Base-by-base conservation (phyloP, 2,329 filamentous ascomycete species). In the Aspergillus brasiliensis region DNA sequence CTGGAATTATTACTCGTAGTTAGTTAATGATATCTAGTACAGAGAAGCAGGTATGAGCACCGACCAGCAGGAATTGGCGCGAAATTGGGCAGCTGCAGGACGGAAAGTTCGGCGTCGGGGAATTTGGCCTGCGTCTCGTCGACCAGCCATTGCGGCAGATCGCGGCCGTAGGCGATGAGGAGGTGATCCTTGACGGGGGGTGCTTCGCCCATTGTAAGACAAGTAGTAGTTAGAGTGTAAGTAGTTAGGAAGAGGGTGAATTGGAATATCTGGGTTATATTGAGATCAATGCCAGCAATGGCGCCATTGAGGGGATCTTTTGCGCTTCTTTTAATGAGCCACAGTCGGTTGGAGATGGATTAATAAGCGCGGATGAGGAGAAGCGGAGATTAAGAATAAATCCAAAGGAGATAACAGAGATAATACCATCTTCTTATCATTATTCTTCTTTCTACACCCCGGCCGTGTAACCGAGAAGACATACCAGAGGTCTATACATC, bases 181-280 rank as follows among this genome's bases (percentile, higher is more conserved):
- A 73, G 28, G 25, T 62, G 66, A 56, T 72, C 68, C 1, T 56
- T 59, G 5, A 57, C 15, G 2, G 62, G 19, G 13, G 51, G 17
- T 13, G 65, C 65, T 19, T 68, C 66, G 7, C 69, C 70, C 71
- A 74, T 72, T n/a, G n/a, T n/a, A n/a, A n/a, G n/a, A n/a, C n/a
- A n/a, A n/a, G n/a, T n/a, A n/a, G n/a, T n/a, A n/a, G 8, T 13
- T 62, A n/a, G 17, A 17, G 8, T 46, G 13, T 13, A 7, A 37
- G 13, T 25, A 17, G 15, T 25, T 42, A 8, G 3, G 11, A 34
- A 19, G 7, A n/a, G 27, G 13, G 8, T 15, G 25, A 51, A 23
- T 17, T 23, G 19, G 8, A 10, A 40, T 17, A n/a, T n/a, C n/a
- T 11, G 4, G 46, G 10, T 8, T 44, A 31, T 19, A 17, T 17